Base-by-base conservation (phyloP, 2,329 filamentous ascomycete species). In the Penicillium sp. region DNA sequence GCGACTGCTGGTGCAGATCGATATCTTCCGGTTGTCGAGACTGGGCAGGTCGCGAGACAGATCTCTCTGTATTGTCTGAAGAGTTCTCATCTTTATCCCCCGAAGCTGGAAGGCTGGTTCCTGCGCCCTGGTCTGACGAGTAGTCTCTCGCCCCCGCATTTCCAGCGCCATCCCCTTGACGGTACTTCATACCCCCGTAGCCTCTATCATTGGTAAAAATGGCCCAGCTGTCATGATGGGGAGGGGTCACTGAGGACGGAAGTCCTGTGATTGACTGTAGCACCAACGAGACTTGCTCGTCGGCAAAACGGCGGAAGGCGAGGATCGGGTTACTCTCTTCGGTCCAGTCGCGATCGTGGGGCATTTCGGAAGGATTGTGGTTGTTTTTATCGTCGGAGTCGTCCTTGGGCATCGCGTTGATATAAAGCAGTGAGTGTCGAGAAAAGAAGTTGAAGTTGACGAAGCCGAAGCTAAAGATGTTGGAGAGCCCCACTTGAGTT, bases 241-340 rank as follows among this genome's bases (percentile, higher is more conserved):
- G 66, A 8, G 65, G 53, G 5, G 61, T 55, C 9, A 66, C 50
- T 10, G 63, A 63, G 3, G 72, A 68, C 15, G 76, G 68, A 37
- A 78, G 66, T 25, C 75, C 72, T 49, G 78, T 76, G 46, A 82
- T 67, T 15, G 74, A 74, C 53, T 77, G 76, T 47, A 83, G 66
- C 44, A 84, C 65, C 13, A 75, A 77, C 7, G 74, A 76, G 57
- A 83, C 74, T 49, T 80, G 78, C 41, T 78, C 75, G 58, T 84
- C 81, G 48, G 81, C 78, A 63, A 80, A 82, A 54, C 77, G 78
- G 57, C 81, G 81, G 68, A 84, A 83, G 27, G 76, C 72, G 48
- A 81, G 75, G 65, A 84, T 83, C 1, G 81, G 79, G 52, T 82
- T 82, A 27, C 37, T 56, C 52, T 73, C 66, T 50, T 71, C 64